Base-by-base conservation (phyloP, 2,329 filamentous ascomycete genomes). In the Arthrobotrys iridis region DNA sequence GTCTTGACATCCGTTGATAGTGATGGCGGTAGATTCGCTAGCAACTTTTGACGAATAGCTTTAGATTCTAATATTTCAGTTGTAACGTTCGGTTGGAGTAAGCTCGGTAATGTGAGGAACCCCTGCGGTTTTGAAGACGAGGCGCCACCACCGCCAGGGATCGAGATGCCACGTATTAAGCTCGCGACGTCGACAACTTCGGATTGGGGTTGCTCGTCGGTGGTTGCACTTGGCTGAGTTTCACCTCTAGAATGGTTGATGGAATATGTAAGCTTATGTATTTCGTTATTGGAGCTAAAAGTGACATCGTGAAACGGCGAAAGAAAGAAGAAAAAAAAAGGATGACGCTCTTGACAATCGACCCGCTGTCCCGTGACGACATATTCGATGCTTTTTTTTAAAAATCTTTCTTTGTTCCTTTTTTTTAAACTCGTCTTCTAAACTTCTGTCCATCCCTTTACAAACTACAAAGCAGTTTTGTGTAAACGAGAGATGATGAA, bases 31-130 rank as follows among this genome's bases (percentile, higher is more conserved):
- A 99, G 86, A 79, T 91, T 91, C 78, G 85, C 87, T 79, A 97
- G 88, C 2, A 98, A 87, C 46, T 87, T 85, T 82, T 97, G 90
- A 76, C 72, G 72, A 0, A 76, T 15, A 3, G 64, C 22, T 15
- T 76, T 79, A 11, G 79, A 81, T 55, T 92, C 88, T 71, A 96
- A 86, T 81, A 92, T 88, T 10, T 93, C 88, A 6, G 97, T 85
- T 1, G 93, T 98, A 63, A 88, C 89, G 3, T 89, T 86, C 0
- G 93, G 88, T 57, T 90, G 88, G 37, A 99, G 88, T 3, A 99
- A 89, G 80, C 98, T 94, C 79, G 90, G 89, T 55, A 99, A 88
- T 28, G 93, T 90, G 79, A 98, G 87, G 82, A 99, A 93, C 83
- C 94, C 93, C 78, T 98, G 92, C 76, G 92, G 88, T 24, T 37